Evolutionary conservation across 345 rosid genomes (phyloP).

Genomic region (Citrus trifoliata): DNA sequence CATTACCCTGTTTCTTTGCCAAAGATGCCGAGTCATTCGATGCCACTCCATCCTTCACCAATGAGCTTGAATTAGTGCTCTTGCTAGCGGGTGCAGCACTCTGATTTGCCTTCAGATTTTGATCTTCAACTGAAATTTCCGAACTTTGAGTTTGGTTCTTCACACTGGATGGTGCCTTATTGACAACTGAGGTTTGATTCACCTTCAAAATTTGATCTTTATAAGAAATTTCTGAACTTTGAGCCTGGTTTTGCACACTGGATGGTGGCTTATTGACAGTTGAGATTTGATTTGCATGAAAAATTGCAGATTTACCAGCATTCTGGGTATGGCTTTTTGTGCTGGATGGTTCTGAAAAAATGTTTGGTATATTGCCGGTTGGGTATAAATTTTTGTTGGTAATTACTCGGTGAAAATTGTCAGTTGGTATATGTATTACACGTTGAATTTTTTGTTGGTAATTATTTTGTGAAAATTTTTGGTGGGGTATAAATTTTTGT

Average conservation of each 20-base stretch:
- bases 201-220: constrained; percentile 10
- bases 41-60: constrained; percentile 9
- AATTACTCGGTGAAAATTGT: too few species aligned
- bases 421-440: too few species aligned
- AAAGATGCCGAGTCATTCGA: constrained; percentile 41
- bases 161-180: not conserved
- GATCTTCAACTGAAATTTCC: constrained; percentile 16
- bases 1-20: constrained; percentile 28
- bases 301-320: constrained; percentile 2
- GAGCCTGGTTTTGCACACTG: constrained; percentile 8
- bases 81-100: constrained; percentile 19
- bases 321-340: constrained; percentile 18
- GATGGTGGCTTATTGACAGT: constrained; percentile 7
- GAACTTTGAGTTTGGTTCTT: constrained; percentile 15
- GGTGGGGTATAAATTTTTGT: too few species aligned
- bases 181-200: constrained; percentile 8
- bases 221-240: constrained; percentile 1
- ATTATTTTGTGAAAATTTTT: too few species aligned
- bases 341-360: constrained; percentile 7
- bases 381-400: too few species aligned
- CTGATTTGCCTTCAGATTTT: constrained; percentile 24
- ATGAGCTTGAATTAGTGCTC: constrained; percentile 15
- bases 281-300: constrained; percentile 7
- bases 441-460: too few species aligned
- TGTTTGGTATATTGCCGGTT: not conserved